Evolutionary conservation across 768 basidiomycete species (phyloP), one percentile per base, ranked within the genome.

Genomic region (Suillus sp.): DNA sequence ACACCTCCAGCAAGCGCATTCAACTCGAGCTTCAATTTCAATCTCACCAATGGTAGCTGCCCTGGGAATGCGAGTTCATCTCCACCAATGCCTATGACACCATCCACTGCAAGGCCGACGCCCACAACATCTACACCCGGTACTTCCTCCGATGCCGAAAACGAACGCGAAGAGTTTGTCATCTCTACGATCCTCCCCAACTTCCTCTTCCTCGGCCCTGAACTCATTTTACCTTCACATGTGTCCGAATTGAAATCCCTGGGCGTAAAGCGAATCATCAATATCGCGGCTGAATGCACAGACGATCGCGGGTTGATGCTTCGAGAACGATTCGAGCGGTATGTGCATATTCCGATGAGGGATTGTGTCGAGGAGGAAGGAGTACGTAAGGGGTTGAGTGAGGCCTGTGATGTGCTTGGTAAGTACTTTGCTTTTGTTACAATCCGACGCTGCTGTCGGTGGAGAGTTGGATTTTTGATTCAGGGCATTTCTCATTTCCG

Each of bases 351-450:
- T 47, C 92, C 95, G 9, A 96, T 98, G 93, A 81, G 94, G 66
- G 96, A 99, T 78, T 95, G 89, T 3, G 93, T 99, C 16, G 96
- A 98, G 73, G 96, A 98, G 77, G 92, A 93, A 64, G 90, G 91
- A 60, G 91, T 99, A 43, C 84, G 86, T 5, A 83, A 80, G 58
- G 92, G 93, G 10, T 86, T 99, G 50, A 83, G 87, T 56, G 91
- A 95, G 69, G 93, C 90, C 50, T 97, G 95, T 72, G 84, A 91
- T 50, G 87, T 91, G 60, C 81, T 97, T 58, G 95, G 95, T 96
- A 74, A 74, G 91, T 79, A 47, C 54, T 40, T 32, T 42, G n/a
- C 42, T 62, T 30, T 58, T 42, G 22, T 48, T 18, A 6, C 10
- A 18, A 40, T 13, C 10, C 25, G 9, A 32, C 51, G 3, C n/a